Evolutionary conservation across 176 grass and related monocot species (phyloP).

Genomic region (Metroxylon sagu): DNA sequence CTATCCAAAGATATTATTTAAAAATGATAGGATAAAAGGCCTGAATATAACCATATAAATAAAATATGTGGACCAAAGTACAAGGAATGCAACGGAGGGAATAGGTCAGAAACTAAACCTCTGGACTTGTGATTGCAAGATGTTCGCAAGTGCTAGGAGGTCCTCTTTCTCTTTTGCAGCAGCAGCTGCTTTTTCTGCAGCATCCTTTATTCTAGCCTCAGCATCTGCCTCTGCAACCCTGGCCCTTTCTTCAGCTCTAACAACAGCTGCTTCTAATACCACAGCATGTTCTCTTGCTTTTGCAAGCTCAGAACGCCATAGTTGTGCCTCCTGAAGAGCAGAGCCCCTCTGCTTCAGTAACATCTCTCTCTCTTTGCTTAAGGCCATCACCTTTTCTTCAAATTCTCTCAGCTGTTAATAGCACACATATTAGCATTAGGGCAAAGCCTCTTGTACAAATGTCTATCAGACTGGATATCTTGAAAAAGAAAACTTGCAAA

Average conservation of each 20-base stretch:
- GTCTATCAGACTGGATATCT: too few species aligned
- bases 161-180: slow-evolving; percentile 67
- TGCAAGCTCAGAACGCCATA: slow-evolving; percentile 79
- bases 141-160: slow-evolving; percentile 48
- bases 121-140: slow-evolving; percentile 52
- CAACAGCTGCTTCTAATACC: slow-evolving; percentile 80
- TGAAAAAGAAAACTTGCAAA: too few species aligned
- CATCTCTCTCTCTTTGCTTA: slow-evolving; percentile 59
- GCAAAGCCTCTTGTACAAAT: background rate
- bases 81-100: slow-evolving; percentile 2
- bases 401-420: slow-evolving; percentile 57
- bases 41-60: background rate
- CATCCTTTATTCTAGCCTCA: slow-evolving; percentile 48
- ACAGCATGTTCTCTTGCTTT: slow-evolving; percentile 95
- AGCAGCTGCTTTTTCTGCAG: slow-evolving; percentile 40
- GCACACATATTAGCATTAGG: slow-evolving; percentile 12
- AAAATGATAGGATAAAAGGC: too few species aligned
- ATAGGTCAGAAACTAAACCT: slow-evolving; percentile 36
- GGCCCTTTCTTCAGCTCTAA: slow-evolving; percentile 89
- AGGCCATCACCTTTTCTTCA: slow-evolving; percentile 49
- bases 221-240: slow-evolving; percentile 52
- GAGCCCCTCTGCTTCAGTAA: slow-evolving; percentile 70
- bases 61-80: background rate
- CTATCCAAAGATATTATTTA: too few species aligned
- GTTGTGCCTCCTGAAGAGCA: slow-evolving; percentile 78